A percentile compares a stretch with the other conserved stretches of the same genome.
Conservation (phyloP, 768 basidiomycete genomes). For the Amanita exitialis region DNA sequence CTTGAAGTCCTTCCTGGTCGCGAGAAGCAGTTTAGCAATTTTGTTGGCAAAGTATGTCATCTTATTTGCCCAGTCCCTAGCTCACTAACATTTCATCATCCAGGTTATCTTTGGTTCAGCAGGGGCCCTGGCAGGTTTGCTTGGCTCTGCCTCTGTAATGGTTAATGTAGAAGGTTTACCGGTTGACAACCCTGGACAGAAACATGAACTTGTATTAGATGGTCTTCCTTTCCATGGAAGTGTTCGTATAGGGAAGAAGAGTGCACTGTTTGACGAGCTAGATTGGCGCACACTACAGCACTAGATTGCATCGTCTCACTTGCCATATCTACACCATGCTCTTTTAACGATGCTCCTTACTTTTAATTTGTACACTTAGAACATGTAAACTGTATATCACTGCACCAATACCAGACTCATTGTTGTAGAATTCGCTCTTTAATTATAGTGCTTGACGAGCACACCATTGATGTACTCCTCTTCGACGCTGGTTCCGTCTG, state of each 20-base stretch:
- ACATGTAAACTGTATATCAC: no score
- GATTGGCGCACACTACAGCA: background rate
- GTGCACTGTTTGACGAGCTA: slow-evolving; percentile 7
- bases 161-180: slow-evolving; percentile 55
- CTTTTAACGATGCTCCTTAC: background rate
- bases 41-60: slow-evolving; percentile 58
- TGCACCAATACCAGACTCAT: no score
- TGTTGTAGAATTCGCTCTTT: background rate
- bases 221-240: slow-evolving; percentile 61
- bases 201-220: slow-evolving; percentile 43
- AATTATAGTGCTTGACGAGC: slow-evolving; percentile 49
- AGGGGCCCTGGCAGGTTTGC: slow-evolving; percentile 61
- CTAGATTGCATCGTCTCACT: background rate
- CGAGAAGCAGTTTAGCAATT: slow-evolving; percentile 64
- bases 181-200: slow-evolving; percentile 20
- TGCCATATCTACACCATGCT: background rate
- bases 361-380: no score
- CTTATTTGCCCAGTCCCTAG: background rate
- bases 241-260: slow-evolving; percentile 56
- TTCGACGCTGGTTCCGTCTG: slow-evolving; percentile 34
- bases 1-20: slow-evolving; percentile 72
- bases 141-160: slow-evolving; percentile 52
- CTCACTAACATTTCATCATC: slow-evolving; percentile 1
- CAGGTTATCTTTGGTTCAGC: slow-evolving; percentile 61
- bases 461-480: slow-evolving; percentile 47